Conservation (phyloP, 208 protist species). For the Leishmania gerbilli region DNA sequence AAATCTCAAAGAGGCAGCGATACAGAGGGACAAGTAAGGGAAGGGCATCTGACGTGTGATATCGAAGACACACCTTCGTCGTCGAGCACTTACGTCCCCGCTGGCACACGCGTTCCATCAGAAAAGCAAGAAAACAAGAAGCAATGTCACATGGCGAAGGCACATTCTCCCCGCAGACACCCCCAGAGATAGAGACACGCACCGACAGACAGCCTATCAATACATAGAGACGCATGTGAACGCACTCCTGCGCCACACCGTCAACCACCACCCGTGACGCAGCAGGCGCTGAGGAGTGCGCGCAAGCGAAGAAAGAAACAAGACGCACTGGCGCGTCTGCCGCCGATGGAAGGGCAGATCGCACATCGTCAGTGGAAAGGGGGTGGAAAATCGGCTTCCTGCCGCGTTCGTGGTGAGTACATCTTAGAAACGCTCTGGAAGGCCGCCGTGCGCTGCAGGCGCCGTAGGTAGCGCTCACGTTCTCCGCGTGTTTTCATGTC, state of each 20-base stretch:
- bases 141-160: constrained; percentile 4
- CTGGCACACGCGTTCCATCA: background rate
- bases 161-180: background rate
- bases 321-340: background rate
- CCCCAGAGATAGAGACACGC: background rate
- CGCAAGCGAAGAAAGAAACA: background rate
- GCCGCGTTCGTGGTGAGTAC: constrained; percentile 40
- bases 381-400: constrained; percentile 38
- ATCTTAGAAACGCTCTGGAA: constrained; percentile 49
- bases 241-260: background rate
- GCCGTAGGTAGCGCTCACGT: constrained; percentile 43
- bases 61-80: background rate
- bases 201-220: background rate
- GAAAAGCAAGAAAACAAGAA: constrained; percentile 11
- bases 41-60: background rate
- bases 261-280: background rate
- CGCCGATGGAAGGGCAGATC: background rate
- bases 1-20: background rate
- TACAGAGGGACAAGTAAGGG: background rate
- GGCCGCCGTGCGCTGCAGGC: constrained; percentile 44
- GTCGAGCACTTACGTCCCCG: background rate
- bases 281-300: background rate
- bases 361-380: constrained; percentile 9
- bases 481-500: constrained; percentile 43
- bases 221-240: constrained; percentile 8